Percentiles rank a stretch among this genome's conserved stretches.
phyloP scores from a whole-genome alignment of 768 basidiomycete genomes.

The Collybia sp. region DNA sequence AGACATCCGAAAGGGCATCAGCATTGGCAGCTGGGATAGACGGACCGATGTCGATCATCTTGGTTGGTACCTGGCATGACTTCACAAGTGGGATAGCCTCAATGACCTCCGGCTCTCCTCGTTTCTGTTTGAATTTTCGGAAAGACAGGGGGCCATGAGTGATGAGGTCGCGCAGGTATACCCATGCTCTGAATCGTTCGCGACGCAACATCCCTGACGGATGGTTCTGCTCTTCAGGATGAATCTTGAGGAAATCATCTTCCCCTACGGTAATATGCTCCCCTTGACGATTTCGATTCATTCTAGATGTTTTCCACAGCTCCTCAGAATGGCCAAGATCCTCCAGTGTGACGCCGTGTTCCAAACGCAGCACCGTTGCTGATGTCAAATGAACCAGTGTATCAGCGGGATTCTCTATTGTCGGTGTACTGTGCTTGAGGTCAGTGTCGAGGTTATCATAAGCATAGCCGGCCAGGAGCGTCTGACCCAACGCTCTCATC shows the following conservation, averaged over 20 bases:
- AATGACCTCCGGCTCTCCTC: slow-evolving; percentile 7
- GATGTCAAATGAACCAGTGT: slow-evolving; percentile 19
- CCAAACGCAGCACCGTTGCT: slow-evolving; percentile 14
- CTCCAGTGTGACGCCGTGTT: slow-evolving; percentile 12
- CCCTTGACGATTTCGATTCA: slow-evolving; percentile 7
- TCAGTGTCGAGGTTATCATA: slow-evolving; percentile 24
- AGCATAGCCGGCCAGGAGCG: slow-evolving; percentile 8
- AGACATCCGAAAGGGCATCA: background rate
- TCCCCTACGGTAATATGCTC: background rate
- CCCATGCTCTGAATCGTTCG: slow-evolving; percentile 11
- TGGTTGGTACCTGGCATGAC: slow-evolving; percentile 4
- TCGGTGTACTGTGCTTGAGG: slow-evolving; percentile 12
- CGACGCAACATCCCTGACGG: slow-evolving; percentile 1
- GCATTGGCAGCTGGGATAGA: background rate
- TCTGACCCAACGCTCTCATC: slow-evolving; percentile 7
- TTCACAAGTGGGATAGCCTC: slow-evolving; percentile 11
- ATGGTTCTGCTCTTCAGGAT: slow-evolving; percentile 2
- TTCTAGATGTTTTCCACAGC: slow-evolving; percentile 12
- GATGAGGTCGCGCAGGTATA: slow-evolving; percentile 10
- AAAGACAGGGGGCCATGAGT: slow-evolving; percentile 9
- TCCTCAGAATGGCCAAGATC: slow-evolving; percentile 13
- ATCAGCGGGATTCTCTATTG: slow-evolving; percentile 9
- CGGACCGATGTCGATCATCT: slow-evolving; percentile 10
- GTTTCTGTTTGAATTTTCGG: slow-evolving; percentile 1
- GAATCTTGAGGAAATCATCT: slow-evolving; percentile 3